Evolutionary conservation across 768 basidiomycete species (phyloP).

Genomic region (Asterophora lycoperdoides): DNA sequence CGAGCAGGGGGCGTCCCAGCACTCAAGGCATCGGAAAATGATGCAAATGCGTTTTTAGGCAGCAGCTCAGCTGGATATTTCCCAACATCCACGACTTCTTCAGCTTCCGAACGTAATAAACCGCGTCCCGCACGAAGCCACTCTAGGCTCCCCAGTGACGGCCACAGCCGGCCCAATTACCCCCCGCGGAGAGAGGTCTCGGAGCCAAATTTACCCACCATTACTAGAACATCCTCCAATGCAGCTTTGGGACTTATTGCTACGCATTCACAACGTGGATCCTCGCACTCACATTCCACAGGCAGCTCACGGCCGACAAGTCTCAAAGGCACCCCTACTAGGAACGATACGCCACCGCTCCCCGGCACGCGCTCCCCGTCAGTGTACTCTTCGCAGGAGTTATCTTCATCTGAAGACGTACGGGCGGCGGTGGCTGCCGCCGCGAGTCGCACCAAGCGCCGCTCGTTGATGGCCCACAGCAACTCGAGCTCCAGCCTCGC

Average conservation of each 20-base stretch:
- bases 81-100: slow-evolving; percentile 35
- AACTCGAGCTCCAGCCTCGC: slow-evolving; percentile 19
- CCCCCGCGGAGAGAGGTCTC: slow-evolving; percentile 43
- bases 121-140: slow-evolving; percentile 33
- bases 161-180: slow-evolving; percentile 13
- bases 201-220: slow-evolving; percentile 36
- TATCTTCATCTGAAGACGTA: slow-evolving; percentile 48
- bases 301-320: slow-evolving; percentile 49
- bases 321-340: slow-evolving; percentile 29
- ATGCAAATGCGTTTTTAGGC: slow-evolving; percentile 10
- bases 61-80: slow-evolving; percentile 24
- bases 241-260: slow-evolving; percentile 28
- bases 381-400: slow-evolving; percentile 45
- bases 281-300: slow-evolving; percentile 32
- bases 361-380: slow-evolving; percentile 50
- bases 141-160: slow-evolving; percentile 34
- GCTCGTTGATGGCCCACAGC: slow-evolving; percentile 35
- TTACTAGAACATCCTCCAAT: slow-evolving; percentile 19
- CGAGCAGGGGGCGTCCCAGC: slow-evolving; percentile 42
- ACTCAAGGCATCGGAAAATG: slow-evolving; percentile 22
- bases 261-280: slow-evolving; percentile 22
- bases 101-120: slow-evolving; percentile 40
- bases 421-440: slow-evolving; percentile 34
- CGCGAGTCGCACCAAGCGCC: slow-evolving; percentile 33
- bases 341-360: slow-evolving; percentile 24